A percentile compares a stretch with the other conserved stretches of the same genome.
Conservation (phyloP, 1,284 basidiomycete species). For the Ceratorhiza oryzae-sativae region DNA sequence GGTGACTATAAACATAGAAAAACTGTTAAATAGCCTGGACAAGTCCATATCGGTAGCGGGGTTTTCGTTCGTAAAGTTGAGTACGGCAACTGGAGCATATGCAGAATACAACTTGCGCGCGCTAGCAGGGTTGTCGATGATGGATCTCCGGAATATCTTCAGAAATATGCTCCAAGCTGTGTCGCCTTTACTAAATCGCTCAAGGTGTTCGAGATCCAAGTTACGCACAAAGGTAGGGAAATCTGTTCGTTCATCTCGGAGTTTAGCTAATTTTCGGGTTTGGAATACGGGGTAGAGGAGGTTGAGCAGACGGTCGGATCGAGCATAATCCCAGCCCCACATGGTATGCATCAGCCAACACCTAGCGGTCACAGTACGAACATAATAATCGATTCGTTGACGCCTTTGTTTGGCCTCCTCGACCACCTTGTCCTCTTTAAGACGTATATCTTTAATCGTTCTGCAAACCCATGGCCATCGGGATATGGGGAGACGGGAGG, state of each 20-base stretch:
- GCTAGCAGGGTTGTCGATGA: slow-evolving; percentile 49
- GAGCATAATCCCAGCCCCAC: slow-evolving; percentile 79
- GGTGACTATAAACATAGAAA: slow-evolving; percentile 78
- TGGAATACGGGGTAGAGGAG: slow-evolving; percentile 80
- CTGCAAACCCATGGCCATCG: slow-evolving; percentile 62
- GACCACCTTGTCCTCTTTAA: slow-evolving; percentile 45
- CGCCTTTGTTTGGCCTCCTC: slow-evolving; percentile 58
- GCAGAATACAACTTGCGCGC: slow-evolving; percentile 77
- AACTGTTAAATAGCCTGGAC: slow-evolving; percentile 87
- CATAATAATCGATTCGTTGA: slow-evolving; percentile 69
- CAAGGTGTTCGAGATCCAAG: slow-evolving; percentile 64
- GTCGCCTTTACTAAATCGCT: slow-evolving; percentile 63
- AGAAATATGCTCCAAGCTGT: slow-evolving; percentile 83
- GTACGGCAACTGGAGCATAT: slow-evolving; percentile 74
- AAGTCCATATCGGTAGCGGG: slow-evolving; percentile 66
- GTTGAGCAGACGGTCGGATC: slow-evolving; percentile 67
- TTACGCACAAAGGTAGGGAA: slow-evolving; percentile 80
- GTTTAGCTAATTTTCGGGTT: slow-evolving; percentile 78
- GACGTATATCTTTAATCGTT: slow-evolving; percentile 56
- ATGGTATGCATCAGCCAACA: slow-evolving; percentile 73
- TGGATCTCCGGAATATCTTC: slow-evolving; percentile 73
- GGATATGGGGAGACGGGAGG: slow-evolving; percentile 66
- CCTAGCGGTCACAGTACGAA: slow-evolving; percentile 74
- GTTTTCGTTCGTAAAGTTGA: slow-evolving; percentile 66
- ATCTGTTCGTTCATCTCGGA: slow-evolving; percentile 75